These are phyloP conservation scores for Cladobotryum protrusum DNA, from an alignment of 2,329 filamentous ascomycete genomes.

Conservation along the genomic window DNA sequence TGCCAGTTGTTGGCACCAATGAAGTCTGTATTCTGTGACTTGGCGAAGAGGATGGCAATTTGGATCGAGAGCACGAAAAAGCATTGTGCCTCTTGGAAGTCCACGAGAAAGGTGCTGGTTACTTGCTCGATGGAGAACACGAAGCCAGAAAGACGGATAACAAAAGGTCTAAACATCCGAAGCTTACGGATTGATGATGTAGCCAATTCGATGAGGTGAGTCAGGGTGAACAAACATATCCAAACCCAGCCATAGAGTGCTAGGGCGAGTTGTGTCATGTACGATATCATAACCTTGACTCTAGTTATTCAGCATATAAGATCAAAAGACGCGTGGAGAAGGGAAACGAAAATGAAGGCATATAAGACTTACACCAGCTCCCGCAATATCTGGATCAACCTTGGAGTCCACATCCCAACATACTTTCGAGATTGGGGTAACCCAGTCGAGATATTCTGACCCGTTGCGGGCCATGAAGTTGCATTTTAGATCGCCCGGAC, in stretches of 20 bases:
- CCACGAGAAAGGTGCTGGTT: neutral
- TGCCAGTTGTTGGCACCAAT: neutral
- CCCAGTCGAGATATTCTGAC: no score
- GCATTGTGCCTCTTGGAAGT: conserved; percentile 10
- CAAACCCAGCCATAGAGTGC: conserved; percentile 5
- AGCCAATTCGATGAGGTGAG: neutral
- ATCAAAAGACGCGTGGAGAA: neutral
- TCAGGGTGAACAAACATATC: neutral
- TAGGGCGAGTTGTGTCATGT: conserved; percentile 2
- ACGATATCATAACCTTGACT: conserved; percentile 1
- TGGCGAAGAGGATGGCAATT: neutral
- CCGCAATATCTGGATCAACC: conserved; percentile 6
- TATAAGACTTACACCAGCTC: conserved; percentile 2
- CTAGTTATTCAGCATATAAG: no score
- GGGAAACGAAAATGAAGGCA: neutral
- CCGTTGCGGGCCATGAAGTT: no score
- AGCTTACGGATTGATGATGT: neutral
- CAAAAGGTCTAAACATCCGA: neutral
- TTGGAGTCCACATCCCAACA: neutral
- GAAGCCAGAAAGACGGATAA: neutral
- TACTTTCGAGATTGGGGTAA: no score
- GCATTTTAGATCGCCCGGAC: no score
- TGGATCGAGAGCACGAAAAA: conserved; percentile 7
- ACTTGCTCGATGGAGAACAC: neutral
- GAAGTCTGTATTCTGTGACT: neutral